Percentiles rank a stretch among this genome's conserved stretches.
Conservation (phyloP, 192 early-diverging fungal species). For the Geranomyces variabilis region DNA sequence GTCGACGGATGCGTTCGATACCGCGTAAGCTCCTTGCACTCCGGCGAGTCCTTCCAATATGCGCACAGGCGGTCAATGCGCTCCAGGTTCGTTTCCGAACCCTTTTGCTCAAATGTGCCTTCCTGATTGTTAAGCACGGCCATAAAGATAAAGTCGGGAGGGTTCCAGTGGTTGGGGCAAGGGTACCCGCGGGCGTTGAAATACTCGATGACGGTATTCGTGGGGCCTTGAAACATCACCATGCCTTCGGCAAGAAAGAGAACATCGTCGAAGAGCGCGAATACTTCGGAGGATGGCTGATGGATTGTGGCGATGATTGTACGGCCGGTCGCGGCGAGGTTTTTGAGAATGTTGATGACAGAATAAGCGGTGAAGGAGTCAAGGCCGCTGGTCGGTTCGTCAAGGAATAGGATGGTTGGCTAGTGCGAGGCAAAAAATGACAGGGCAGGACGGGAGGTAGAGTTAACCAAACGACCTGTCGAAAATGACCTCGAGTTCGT, state of each 20-base stretch:
- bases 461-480: too few species aligned
- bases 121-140: constrained; percentile 52
- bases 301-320: constrained; percentile 47
- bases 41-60: constrained; percentile 44
- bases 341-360: constrained; percentile 50
- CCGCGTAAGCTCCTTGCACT: constrained; percentile 23
- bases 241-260: constrained; percentile 69
- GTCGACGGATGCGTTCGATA: constrained; percentile 26
- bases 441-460: too few species aligned
- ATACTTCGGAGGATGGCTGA: constrained; percentile 64
- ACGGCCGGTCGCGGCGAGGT: constrained; percentile 48
- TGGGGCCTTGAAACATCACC: constrained; percentile 69
- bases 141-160: constrained; percentile 64
- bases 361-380: constrained; percentile 59
- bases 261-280: constrained; percentile 70
- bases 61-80: constrained; percentile 38
- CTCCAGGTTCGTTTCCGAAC: constrained; percentile 32
- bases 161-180: constrained; percentile 57
- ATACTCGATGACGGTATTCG: constrained; percentile 49
- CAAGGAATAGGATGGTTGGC: constrained; percentile 67
- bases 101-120: constrained; percentile 9
- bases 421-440: too few species aligned
- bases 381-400: constrained; percentile 74
- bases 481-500: too few species aligned
- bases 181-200: constrained; percentile 46